Percentiles rank a stretch among this genome's conserved stretches.
Conservation (phyloP, 805 yeast species). For the Ogataea chonburiensis region DNA sequence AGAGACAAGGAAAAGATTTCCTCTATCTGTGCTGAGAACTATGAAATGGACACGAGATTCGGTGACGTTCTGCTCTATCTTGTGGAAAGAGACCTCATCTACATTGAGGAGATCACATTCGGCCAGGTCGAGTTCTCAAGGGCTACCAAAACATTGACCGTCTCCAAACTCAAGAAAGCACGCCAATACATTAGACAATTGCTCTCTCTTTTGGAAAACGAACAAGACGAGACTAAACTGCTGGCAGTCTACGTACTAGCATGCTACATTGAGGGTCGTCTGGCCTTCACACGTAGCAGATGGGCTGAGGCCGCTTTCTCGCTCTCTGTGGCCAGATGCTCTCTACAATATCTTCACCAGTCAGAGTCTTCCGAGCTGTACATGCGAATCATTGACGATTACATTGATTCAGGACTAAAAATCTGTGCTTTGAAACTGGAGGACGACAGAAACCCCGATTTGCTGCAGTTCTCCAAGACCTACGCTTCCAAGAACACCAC, state of each 20-base stretch:
- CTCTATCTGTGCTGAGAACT: slow-evolving; percentile 47
- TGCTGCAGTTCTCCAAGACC: slow-evolving; percentile 48
- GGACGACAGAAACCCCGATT: slow-evolving; percentile 40
- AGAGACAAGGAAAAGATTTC: slow-evolving; percentile 46
- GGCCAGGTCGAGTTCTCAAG: slow-evolving; percentile 48
- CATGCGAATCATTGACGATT: slow-evolving; percentile 53
- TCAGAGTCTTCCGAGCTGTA: slow-evolving; percentile 40
- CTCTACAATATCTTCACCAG: slow-evolving; percentile 51
- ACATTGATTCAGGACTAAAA: slow-evolving; percentile 65
- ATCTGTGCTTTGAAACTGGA: slow-evolving; percentile 35
- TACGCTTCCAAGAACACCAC: slow-evolving; percentile 35
- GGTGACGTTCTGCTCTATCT: slow-evolving; percentile 60
- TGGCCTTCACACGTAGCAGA: slow-evolving; percentile 49
- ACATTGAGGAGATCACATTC: slow-evolving; percentile 61
- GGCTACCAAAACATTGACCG: slow-evolving; percentile 49
- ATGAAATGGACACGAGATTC: slow-evolving; percentile 47
- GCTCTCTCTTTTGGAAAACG: slow-evolving; percentile 40
- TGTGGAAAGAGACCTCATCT: slow-evolving; percentile 77
- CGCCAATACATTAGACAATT: slow-evolving; percentile 44
- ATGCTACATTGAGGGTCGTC: slow-evolving; percentile 36
- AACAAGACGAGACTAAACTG: slow-evolving; percentile 33
- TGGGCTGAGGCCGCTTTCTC: slow-evolving; percentile 54
- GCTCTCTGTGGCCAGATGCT: slow-evolving; percentile 60
- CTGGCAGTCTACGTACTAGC: slow-evolving; percentile 40
- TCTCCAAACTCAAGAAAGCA: slow-evolving; percentile 69